Percentiles rank a stretch among this genome's conserved stretches.
phyloP scores from a whole-genome alignment of 768 basidiomycete species.

The Tulasnella sp. region DNA sequence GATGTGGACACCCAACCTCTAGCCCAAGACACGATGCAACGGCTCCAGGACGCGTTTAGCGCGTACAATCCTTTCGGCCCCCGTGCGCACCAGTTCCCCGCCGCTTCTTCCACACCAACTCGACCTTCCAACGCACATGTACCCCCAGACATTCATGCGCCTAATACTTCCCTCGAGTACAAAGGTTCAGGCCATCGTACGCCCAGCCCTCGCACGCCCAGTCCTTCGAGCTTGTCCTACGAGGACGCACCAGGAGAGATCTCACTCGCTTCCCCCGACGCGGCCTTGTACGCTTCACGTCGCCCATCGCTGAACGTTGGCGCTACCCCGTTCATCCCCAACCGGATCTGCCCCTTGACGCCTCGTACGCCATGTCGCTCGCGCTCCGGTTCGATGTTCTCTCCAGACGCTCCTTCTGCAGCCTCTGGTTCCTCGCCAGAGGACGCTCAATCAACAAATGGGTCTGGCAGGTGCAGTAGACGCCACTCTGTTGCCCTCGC shows the following conservation, averaged over 20 bases:
- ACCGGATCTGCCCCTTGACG: background rate
- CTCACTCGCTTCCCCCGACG: background rate
- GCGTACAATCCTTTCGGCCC: background rate
- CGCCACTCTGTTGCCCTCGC: background rate
- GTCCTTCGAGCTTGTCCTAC: background rate
- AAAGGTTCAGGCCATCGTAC: no score
- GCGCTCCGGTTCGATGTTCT: background rate
- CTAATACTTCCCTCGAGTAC: no score
- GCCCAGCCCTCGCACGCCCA: background rate
- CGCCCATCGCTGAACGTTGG: background rate
- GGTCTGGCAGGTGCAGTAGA: background rate
- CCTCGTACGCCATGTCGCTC: constrained; percentile 1
- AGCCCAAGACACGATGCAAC: background rate
- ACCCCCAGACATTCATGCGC: no score
- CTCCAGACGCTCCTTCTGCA: background rate
- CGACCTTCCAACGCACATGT: no score
- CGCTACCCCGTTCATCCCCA: background rate
- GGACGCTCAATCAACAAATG: no score
- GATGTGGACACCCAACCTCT: background rate
- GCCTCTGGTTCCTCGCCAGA: no score
- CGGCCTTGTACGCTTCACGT: no score
- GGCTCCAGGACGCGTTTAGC: background rate
- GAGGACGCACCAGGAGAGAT: background rate
- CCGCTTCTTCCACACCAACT: background rate
- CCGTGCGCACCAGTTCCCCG: background rate